Base-by-base conservation (phyloP, 345 rosid species). In the Ceriops zippeliana region DNA sequence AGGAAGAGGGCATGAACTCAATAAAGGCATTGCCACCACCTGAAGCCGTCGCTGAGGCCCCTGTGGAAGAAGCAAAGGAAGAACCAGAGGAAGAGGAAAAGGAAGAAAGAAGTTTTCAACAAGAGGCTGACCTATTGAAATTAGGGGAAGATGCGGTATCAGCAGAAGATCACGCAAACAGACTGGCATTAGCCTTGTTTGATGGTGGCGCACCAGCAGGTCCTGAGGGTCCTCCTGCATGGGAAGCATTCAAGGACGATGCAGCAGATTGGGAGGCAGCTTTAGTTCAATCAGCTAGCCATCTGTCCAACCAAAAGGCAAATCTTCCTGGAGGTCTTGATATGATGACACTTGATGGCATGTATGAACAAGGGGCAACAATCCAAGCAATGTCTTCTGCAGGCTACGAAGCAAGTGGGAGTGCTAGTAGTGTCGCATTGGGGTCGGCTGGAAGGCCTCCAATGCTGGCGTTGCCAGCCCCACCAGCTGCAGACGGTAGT, bases 231-330 rank as follows among this genome's bases (percentile, higher is more conserved):
- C 62, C 77, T 56, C 74, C 83, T 6, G 54, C 72, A 38, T 91
- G 97, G 96, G 84, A 88, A 67, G 89, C 96, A 24, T 89, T 91
- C 68, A 67, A 58, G 19, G 90, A 88, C 0, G 85, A 86, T 27
- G 58, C 82, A 0, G 78, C 80, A 1, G 89, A 88, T 66, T 91
- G 98, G 96, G 97, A 91, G 63, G 80, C 87, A 22, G 78, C 95
- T 19, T 78, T 91, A 65, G 88, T 93, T 62, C 87, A 88, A 68
- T 75, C 97, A 20, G 84, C 85, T 6, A 85, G 91, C 63, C 76
- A 70, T 38, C 67, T 93, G 65, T 69, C 82, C 0, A 67, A 56
- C 46, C 87, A 83, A 60, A 72, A 62, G 32, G 46, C 83, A 2
- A 52, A 63, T 11, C 81, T 84, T 34, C 83, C 70, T 0, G 90